phyloP scores from a whole-genome alignment of 805 yeast genomes.

The Candida montana region DNA sequence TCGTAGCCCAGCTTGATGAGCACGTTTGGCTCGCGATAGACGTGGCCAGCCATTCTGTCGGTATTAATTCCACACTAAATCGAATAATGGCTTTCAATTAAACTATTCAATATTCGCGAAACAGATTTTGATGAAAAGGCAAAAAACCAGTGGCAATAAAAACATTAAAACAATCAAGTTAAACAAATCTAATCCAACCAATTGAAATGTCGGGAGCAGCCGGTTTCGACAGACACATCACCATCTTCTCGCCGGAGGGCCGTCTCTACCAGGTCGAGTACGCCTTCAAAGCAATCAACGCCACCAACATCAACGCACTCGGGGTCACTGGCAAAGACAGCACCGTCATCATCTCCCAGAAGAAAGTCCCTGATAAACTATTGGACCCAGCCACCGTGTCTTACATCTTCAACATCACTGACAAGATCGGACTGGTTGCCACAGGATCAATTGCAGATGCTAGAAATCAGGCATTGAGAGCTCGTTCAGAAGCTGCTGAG shows the following conservation, averaged over 20 bases:
- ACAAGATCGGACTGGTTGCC: slow-evolving; percentile 80
- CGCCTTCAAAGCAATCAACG: slow-evolving; percentile 94
- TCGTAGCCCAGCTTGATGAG: slow-evolving; percentile 43
- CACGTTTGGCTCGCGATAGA: slow-evolving; percentile 26
- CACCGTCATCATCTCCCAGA: slow-evolving; percentile 86
- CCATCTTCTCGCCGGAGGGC: slow-evolving; percentile 98
- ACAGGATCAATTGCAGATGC: slow-evolving; percentile 98
- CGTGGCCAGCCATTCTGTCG: neutral
- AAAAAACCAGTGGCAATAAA: neutral
- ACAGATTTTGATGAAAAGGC: too few relatives aligned
- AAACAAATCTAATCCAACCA: too few relatives aligned
- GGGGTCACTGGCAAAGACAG: slow-evolving; percentile 85
- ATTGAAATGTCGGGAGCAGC: slow-evolving; percentile 62
- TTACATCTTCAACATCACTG: slow-evolving; percentile 78
- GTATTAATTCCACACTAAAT: too few relatives aligned
- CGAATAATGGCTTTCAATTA: too few relatives aligned
- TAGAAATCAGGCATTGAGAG: slow-evolving; percentile 81
- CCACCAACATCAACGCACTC: slow-evolving; percentile 83
- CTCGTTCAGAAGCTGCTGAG: slow-evolving; percentile 94
- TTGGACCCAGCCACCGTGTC: slow-evolving; percentile 84
- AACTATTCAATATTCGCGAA: too few relatives aligned
- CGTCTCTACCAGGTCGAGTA: slow-evolving; percentile 96
- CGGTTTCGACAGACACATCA: slow-evolving; percentile 98
- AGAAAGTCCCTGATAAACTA: slow-evolving; percentile 93
- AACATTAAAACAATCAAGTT: neutral